These are phyloP conservation scores for Cephalotrichum gorgonifer DNA, from an alignment of 2,329 filamentous ascomycete genomes.

Conservation along the genomic window DNA sequence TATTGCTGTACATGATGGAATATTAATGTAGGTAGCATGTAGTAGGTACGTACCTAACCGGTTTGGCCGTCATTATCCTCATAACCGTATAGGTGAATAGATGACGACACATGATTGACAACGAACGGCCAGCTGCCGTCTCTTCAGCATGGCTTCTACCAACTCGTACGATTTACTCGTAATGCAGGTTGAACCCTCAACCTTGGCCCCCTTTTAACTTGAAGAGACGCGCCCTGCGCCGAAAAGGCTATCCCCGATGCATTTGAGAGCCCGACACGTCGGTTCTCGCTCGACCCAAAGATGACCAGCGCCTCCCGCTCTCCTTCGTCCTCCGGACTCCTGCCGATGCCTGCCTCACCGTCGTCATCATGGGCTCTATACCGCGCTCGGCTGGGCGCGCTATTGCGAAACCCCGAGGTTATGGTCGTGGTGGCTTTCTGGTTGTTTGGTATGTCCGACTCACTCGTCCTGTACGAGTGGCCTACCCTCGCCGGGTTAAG, in stretches of 20 bases:
- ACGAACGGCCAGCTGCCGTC: too few species aligned
- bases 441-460: constrained; percentile 65
- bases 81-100: too few species aligned
- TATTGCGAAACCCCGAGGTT: constrained; percentile 59
- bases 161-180: too few species aligned
- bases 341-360: constrained; percentile 48
- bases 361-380: constrained; percentile 66
- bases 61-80: too few species aligned
- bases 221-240: neutral
- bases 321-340: constrained; percentile 31
- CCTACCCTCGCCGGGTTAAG: neutral
- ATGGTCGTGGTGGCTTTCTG: constrained; percentile 76
- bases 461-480: neutral
- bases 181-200: too few species aligned
- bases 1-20: too few species aligned
- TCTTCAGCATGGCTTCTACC: too few species aligned
- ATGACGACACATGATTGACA: too few species aligned
- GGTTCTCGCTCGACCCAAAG: neutral
- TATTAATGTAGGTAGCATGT: too few species aligned
- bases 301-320: constrained; percentile 29
- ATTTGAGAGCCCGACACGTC: neutral
- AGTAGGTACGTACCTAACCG: too few species aligned
- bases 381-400: constrained; percentile 48
- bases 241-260: neutral
- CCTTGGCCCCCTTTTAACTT: neutral